A percentile compares a stretch with the other conserved stretches of the same genome.
Conservation (phyloP, 78 protist genomes). For the Protostelium mycophagum region DNA sequence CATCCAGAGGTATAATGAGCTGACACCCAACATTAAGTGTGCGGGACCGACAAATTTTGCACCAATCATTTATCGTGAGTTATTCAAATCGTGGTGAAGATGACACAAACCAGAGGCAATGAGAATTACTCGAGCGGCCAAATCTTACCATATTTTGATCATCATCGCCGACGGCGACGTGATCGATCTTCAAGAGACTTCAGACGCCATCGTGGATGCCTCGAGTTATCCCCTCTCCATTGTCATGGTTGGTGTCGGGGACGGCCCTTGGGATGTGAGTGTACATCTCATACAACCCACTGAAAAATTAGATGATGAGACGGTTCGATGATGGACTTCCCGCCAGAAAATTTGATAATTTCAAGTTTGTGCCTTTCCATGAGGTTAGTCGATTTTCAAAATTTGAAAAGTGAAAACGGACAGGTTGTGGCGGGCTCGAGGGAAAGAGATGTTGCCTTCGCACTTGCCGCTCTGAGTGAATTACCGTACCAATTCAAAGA, state of each 20-base stretch:
- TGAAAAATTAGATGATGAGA: neutral
- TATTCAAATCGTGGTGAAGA: neutral
- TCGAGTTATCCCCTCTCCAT: conserved; percentile 58
- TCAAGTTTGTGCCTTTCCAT: conserved; percentile 30
- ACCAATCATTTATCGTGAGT: conserved; percentile 8
- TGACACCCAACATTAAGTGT: conserved; percentile 8
- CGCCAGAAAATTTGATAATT: conserved; percentile 42
- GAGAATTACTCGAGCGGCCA: neutral
- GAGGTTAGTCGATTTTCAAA: neutral
- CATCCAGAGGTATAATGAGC: conserved; percentile 10
- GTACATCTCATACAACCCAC: neutral
- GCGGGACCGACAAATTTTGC: conserved; percentile 23
- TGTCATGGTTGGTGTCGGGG: conserved; percentile 74
- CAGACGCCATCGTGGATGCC: conserved; percentile 46
- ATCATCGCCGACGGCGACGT: conserved; percentile 70
- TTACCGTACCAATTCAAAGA: neutral
- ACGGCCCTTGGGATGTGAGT: conserved; percentile 59
- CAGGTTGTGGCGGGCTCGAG: conserved; percentile 29
- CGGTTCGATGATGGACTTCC: conserved; percentile 41
- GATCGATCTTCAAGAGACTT: conserved; percentile 29
- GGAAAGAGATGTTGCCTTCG: conserved; percentile 50
- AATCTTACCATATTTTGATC: conserved; percentile 29
- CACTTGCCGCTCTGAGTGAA: conserved; percentile 49
- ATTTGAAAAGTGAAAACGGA: neutral
- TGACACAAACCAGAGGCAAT: conserved; percentile 2